Evolutionary conservation across 306 rosid species (phyloP), one percentile per base, ranked within the genome.

Genomic region (Cucumis hystrix): DNA sequence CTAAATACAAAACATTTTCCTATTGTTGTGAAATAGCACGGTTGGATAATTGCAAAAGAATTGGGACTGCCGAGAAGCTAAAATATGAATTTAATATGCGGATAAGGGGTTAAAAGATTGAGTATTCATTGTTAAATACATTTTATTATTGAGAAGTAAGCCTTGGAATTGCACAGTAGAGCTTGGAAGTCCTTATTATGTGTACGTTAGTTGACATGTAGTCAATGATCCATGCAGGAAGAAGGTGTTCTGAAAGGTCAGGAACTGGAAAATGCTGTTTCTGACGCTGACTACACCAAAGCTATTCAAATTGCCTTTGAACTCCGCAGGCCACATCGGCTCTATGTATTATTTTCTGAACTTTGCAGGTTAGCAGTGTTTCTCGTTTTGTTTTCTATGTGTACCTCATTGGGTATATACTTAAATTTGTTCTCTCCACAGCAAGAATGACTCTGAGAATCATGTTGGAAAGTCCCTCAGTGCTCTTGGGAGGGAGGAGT

Each of bases 241-340:
- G 96, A 90, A 82, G 88, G 88, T 52, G 97, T 92, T 85, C 77
- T 95, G 86, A 95, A 88, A 86, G 96, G 89, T 51, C 98, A 95
- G 82, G 98, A 92, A 77, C 90, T 95, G 69, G 96, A 95, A 82
- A 95, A 95, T 90, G 98, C 98, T 43, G 80, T 95, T 70, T 83
- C 84, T 77, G 97, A 92, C 82, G 93, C 98, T 51, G 92, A 95
- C 79, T 95, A 87, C 68, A 60, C 83, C 41, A 92, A 89, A 85
- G 98, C 98, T 81, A 87, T 95, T 77, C 97, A 79, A 90, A 81
- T 95, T 52, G 96, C 96, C 11, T 89, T 95, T 75, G 89, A 92
- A 78, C 86, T 95, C 80, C 93, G 87, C 73, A 87, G 92, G 88
- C 98, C 98, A 47, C 98, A 80, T 77, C 89, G 78, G 80, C 96